Conservation (phyloP, 257 asterid genomes). For the Euphrasia confusa region DNA sequence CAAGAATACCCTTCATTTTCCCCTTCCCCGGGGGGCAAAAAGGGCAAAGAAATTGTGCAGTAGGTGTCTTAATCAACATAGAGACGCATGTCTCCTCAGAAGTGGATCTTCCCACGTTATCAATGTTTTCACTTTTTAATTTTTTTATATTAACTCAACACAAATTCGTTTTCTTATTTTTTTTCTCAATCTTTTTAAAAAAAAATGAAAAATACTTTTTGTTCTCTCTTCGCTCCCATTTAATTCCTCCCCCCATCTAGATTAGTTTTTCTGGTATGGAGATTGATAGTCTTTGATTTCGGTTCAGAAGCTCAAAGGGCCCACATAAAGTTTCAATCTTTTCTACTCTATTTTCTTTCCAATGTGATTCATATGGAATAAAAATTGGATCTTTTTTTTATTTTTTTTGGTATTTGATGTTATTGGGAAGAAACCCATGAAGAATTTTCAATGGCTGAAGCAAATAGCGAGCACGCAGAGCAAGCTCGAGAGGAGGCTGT, state of each 20-base stretch:
- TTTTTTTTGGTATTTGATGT: constrained; percentile 25
- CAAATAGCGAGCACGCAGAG: constrained; percentile 62
- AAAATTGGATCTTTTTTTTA: neutral
- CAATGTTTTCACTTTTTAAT: constrained; percentile 34
- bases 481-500: constrained; percentile 83
- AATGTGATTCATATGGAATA: neutral
- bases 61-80: constrained; percentile 40
- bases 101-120: constrained; percentile 94
- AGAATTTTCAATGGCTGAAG: constrained; percentile 74
- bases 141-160: neutral
- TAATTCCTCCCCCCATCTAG: constrained; percentile 20
- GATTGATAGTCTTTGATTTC: neutral
- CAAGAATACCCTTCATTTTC: too few species aligned
- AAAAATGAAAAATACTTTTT: neutral
- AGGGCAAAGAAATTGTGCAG: constrained; percentile 9
- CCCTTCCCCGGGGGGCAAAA: constrained; percentile 22
- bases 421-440: constrained; percentile 41
- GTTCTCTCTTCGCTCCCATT: constrained; percentile 13
- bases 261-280: neutral
- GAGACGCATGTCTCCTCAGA: constrained; percentile 74
- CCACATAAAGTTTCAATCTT: constrained; percentile 6
- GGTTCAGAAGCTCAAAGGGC: neutral
- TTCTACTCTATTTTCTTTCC: neutral
- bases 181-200: neutral
- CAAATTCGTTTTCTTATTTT: neutral